phyloP scores from a whole-genome alignment of 306 rosid species.

The Ormosia emarginata region DNA sequence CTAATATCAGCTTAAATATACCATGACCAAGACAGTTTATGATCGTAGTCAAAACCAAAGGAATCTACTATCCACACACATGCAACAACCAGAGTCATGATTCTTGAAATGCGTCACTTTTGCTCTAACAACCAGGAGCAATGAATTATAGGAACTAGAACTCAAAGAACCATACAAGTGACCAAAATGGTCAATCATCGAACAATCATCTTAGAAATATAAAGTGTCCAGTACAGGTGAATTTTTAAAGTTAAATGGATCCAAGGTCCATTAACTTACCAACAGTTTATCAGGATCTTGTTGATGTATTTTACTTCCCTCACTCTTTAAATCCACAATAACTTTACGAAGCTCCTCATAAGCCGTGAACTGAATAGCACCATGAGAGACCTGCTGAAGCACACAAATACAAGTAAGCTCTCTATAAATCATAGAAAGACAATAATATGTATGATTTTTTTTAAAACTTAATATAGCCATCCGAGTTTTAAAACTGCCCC shows the following conservation, averaged over 20 bases:
- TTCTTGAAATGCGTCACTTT: not conserved
- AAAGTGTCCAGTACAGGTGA: not conserved
- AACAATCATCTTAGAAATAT: not conserved
- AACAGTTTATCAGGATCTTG: slow-evolving; percentile 46
- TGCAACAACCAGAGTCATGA: slow-evolving; percentile 1
- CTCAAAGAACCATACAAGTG: slow-evolving; percentile 2
- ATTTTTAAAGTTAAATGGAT: slow-evolving; percentile 1
- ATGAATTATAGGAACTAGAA: slow-evolving; percentile 2
- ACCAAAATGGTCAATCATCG: slow-evolving; percentile 13
- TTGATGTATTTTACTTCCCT: slow-evolving; percentile 29
- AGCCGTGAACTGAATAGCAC: slow-evolving; percentile 87
- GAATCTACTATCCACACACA: slow-evolving; percentile 7
- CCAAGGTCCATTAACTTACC: slow-evolving; percentile 45
- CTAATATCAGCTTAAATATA: slow-evolving; percentile 2
- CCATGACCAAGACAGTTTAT: not conserved
- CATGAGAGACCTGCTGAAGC: slow-evolving; percentile 87
- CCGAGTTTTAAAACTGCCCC: not conserved
- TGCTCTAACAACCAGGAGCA: not conserved
- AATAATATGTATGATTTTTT: not conserved
- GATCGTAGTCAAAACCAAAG: slow-evolving; percentile 6
- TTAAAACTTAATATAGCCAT: slow-evolving; percentile 7
- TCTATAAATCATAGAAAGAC: not conserved
- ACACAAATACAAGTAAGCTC: slow-evolving; percentile 15
- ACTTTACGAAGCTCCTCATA: slow-evolving; percentile 82
- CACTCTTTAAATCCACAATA: slow-evolving; percentile 56